Base-by-base conservation (phyloP, 225 moss, liverwort and hornwort species). In the Antitrichia curtipendula region DNA sequence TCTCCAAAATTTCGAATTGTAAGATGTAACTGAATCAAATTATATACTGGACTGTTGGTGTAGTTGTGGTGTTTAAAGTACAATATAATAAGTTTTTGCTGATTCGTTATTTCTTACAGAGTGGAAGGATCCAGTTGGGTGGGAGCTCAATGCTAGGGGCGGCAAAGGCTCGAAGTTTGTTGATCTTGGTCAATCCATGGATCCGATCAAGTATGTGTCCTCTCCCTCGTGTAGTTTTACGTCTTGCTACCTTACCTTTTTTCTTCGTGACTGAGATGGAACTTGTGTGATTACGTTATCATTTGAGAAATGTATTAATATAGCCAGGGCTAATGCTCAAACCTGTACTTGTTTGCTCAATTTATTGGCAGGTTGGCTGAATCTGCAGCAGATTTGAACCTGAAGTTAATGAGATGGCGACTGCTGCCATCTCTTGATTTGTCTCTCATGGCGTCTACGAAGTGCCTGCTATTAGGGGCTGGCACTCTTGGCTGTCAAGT, bases 401-500 rank as follows among this genome's bases (percentile, higher is more conserved):
- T 99, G 85, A 99, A 99, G 86, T 68, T 99, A 89, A 99, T 99
- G 97, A 95, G 94, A 88, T 99, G 99, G 99, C 97, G 99, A 71
- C 80, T 99, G 83, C 87, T 99, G 78, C 99, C 99, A 92, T 96
- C 99, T 56, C 94, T 99, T 76, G 91, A 99, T 91, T 85, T 99
- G 86, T 90, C 94, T 77, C 95, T 87, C 65, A 90, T 99, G 92
- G 93, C 95, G 20, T 92, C 95, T 81, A 95, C 96, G 47, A 99
- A 96, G 85, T 99, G 99, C 89, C 89, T 99, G 16, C 91, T 99
- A 81, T 83, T 99, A 80, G 99, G 99, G 87, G 99, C 99, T 81
- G 99, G 99, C 84, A 97, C 99, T 80, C 92, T 99, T 58, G 99
- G 99, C 77, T 99, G 99, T 90, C 97, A 99, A 90, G 99, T 99